Base-by-base conservation (phyloP, 352 stramenopile species). In the Phytophthora colocasiae region DNA sequence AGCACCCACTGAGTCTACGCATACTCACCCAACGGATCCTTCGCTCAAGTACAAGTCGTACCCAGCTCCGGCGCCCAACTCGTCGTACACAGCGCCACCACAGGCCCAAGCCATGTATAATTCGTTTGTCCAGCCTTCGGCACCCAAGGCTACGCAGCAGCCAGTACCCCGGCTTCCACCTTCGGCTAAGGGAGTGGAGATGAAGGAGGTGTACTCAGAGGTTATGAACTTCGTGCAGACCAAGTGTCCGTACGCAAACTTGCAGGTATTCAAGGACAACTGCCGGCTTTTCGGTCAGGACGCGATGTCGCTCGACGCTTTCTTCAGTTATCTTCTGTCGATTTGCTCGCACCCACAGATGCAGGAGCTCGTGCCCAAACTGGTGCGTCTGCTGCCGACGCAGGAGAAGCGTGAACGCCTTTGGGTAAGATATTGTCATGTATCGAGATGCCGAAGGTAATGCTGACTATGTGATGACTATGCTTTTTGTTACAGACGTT, bases 241-340 rank as follows among this genome's bases (percentile, higher is more conserved):
- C 24, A 87, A 87, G 44, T 93, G 87, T 47, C 86, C 88, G 38
- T 88, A 96, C 69, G 88, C 88, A 2, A 91, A 96, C 34, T 48
- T 94, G 47, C 83, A 93, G 55, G 70, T 83, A 32, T 96, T 96
- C 63, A 96, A 96, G 69, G 88, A 96, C 69, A 96, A 96, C 71
- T 96, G 88, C 65, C 86, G 88, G 27, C 82, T 91, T 22, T 96
- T 96, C 45, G 88, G 88, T 2, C 88, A 96, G 39, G 88, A 96
- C 32, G 66, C 80, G n/a, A 91, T 96, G 84, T 90, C 88, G 31
- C 63, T 96, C 41, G 88, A 94, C 34, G 85, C 83, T 14, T 96
- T 79, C 70, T 93, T 92, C 43, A 87, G 78, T 38, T 96, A 96
- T 43, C 53, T 95, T 46, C 84, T 80, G 27, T 96, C 88, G 22